These are phyloP conservation scores for Candida taoyuanica DNA, from an alignment of 805 yeast genomes.

Conservation along the genomic window DNA sequence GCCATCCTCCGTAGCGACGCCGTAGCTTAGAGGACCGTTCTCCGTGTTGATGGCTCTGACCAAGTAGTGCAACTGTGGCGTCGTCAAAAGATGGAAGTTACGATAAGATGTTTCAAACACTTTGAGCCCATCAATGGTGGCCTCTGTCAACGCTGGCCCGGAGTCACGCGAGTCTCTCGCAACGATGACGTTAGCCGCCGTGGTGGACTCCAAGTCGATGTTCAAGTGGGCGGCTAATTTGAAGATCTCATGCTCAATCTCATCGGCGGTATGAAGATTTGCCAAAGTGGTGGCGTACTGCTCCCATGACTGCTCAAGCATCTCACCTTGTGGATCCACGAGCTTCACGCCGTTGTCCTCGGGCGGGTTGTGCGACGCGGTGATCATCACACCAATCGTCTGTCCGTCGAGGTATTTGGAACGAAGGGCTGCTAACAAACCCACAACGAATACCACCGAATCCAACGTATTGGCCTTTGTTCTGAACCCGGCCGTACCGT, in stretches of 20 bases:
- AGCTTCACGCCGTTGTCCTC: slow-evolving; percentile 87
- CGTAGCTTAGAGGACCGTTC: slow-evolving; percentile 39
- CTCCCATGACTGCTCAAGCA: slow-evolving; percentile 87
- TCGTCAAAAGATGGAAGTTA: slow-evolving; percentile 73
- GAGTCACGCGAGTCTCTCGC: slow-evolving; percentile 90
- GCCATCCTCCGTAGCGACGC: slow-evolving; percentile 58
- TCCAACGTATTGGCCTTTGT: slow-evolving; percentile 65
- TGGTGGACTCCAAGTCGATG: slow-evolving; percentile 38
- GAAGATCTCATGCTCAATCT: slow-evolving; percentile 35
- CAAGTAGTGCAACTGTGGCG: slow-evolving; percentile 91
- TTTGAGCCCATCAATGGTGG: slow-evolving; percentile 59
- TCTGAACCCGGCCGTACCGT: slow-evolving; percentile 98
- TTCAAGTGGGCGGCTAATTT: slow-evolving; percentile 35
- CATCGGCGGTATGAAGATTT: slow-evolving; percentile 50
- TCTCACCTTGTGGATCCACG: slow-evolving; percentile 90
- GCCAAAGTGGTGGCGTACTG: slow-evolving; percentile 73
- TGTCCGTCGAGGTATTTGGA: slow-evolving; percentile 66
- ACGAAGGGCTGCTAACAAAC: slow-evolving; percentile 76
- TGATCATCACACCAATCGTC: slow-evolving; percentile 91
- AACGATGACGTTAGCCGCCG: slow-evolving; percentile 48
- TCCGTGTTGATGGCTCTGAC: slow-evolving; percentile 68
- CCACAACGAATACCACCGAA: slow-evolving; percentile 79
- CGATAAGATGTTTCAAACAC: slow-evolving; percentile 40
- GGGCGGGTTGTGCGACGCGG: slow-evolving; percentile 95
- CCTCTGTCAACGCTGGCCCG: slow-evolving; percentile 58